Conservation (phyloP, 495 filamentous ascomycete genomes). For the Parathielavia appendiculata region DNA sequence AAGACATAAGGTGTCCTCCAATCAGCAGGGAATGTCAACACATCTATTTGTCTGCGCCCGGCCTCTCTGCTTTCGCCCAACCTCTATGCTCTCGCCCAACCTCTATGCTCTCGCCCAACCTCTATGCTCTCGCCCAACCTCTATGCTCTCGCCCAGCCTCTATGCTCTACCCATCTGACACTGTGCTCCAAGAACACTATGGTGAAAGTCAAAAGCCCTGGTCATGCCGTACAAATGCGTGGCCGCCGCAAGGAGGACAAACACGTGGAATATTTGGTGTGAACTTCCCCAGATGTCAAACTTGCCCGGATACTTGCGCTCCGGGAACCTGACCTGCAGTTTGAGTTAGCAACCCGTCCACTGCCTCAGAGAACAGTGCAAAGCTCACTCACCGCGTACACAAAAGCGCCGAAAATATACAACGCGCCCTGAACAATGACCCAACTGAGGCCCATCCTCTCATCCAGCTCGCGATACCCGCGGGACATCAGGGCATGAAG, state of each 20-base stretch:
- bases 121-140: neutral
- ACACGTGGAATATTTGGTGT: slow-evolving; percentile 75
- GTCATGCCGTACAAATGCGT: slow-evolving; percentile 60
- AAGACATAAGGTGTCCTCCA: neutral
- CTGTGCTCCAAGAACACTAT: slow-evolving; percentile 34
- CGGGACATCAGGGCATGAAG: slow-evolving; percentile 63
- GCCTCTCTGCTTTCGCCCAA: no score
- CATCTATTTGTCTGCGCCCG: neutral
- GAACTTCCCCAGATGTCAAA: slow-evolving; percentile 77
- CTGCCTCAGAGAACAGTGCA: neutral
- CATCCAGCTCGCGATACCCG: slow-evolving; percentile 40
- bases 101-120: neutral
- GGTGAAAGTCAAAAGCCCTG: slow-evolving; percentile 47
- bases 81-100: neutral
- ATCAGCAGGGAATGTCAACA: no score
- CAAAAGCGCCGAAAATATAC: slow-evolving; percentile 78
- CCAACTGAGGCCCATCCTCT: slow-evolving; percentile 78
- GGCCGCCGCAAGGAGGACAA: slow-evolving; percentile 62
- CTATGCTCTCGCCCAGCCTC: neutral
- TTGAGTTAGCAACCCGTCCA: neutral
- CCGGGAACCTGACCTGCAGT: slow-evolving; percentile 51
- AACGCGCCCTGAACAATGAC: slow-evolving; percentile 68
- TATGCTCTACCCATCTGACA: slow-evolving; percentile 21
- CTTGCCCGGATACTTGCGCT: slow-evolving; percentile 54
- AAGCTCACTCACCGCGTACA: slow-evolving; percentile 58